Base-by-base conservation (phyloP, 108 stramenopile genomes). In the Schizochytrium sp. region DNA sequence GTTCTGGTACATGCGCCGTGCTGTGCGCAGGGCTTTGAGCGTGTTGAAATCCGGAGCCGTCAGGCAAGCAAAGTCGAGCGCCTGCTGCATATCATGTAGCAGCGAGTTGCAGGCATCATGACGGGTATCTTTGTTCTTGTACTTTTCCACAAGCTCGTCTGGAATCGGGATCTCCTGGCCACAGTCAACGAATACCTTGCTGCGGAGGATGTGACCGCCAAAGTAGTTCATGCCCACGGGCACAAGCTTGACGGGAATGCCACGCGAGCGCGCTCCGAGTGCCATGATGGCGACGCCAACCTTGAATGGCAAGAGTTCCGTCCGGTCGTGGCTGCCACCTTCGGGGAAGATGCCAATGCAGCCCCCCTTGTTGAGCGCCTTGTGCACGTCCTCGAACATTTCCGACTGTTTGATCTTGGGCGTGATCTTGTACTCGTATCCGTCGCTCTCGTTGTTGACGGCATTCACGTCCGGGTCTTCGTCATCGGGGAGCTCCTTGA, bases 211-310 rank as follows among this genome's bases (percentile, higher is more conserved):
- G 90, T 98, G 98, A 16, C 97, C 96, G 29, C 94, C 92, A 92
- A 98, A 98, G 89, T 99, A 99, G 91, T 97, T 98, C 25, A 99
- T 91, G 45, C 99, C 99, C 45, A 99, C 97, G 10, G 99, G 98
- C 0, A 98, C 96, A 55, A 99, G 97, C n/a, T 21, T 83, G 76
- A 83, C 76, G 12, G 76, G 76, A 12, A 53, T 83, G 12, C 76
- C 76, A 53, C 76, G 48, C 48, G 25, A 25, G 19, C 44, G 34
- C 23, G 95, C 96, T 14, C 94, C 94, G 88, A 98, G 97, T 0
- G 98, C 99, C 93, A 99, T 98, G 41, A 98, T 89, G 19, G 98
- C 98, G 45, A 99, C 96, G 5, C 99, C 99, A 72, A 96, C 97
- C 93, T 99, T 99, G 76, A 99, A 95, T 3, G 99, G 99, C 10